Base-by-base conservation (phyloP, 2,329 filamentous ascomycete genomes). In the Cladobotryum mycophilum region DNA sequence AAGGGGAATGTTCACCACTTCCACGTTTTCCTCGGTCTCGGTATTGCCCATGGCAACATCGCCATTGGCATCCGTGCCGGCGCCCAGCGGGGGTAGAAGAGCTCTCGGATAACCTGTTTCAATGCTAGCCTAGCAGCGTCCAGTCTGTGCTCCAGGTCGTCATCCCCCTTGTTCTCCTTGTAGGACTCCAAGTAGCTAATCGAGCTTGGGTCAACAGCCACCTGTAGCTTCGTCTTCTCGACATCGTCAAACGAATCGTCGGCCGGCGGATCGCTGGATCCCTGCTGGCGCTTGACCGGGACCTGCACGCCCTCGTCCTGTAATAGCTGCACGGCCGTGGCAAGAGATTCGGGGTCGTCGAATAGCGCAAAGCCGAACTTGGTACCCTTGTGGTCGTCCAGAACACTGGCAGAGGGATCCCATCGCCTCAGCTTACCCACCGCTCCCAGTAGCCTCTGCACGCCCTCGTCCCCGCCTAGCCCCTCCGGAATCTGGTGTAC, bases 321-420 rank as follows among this genome's bases (percentile, higher is more conserved):
- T 60, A 96, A 80, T 51, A 96, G 81, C 67, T 95, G 89, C 49
- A 91, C 83, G 41, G 92, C 93, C 41, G 85, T 85, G 66, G 86
- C 84, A 58, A 99, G 76, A 57, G 90, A 92, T 67, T 96, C 88
- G 20, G 85, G 83, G 67, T 97, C 91, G 56, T 96, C 92, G 68
- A 88, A 99, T 69, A 96, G 88, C 53, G 92, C 93, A 70, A 99
- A 97, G 13, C 92, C 93, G 74, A 97, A 97, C 56, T 85, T 86
- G 69, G 86, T 85, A 50, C 84, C 84, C 70, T 92, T 93, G 57
- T 87, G 82, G 57, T 89, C 84, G n/a, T 74, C 65, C 14, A 74
- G 63, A 34, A 76, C 70, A 14, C 75, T 77, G 45, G 80, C 82
- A 34, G 84, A 85, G 53, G 89, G 77, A 56, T 91, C 90, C 90